A percentile compares a stretch with the other conserved stretches of the same genome.
Conservation (phyloP, 805 yeast genomes). For the Saccharomycopsis malanga region DNA sequence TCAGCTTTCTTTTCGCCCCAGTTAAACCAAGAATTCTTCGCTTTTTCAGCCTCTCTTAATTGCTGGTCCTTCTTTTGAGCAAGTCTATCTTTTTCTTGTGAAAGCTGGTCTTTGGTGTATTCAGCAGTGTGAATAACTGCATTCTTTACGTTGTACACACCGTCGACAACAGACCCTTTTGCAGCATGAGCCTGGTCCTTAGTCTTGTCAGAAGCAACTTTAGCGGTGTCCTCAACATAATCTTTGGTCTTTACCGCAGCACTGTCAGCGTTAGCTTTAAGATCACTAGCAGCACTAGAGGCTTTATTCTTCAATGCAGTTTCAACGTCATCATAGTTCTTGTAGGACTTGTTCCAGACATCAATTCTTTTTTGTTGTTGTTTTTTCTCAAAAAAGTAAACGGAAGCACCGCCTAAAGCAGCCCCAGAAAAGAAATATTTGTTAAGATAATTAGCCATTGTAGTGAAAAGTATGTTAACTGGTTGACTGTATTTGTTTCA, state of each 20-base stretch:
- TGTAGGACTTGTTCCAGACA: constrained; percentile 6
- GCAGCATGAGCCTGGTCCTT: constrained; percentile 20
- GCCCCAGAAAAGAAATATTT: constrained; percentile 19
- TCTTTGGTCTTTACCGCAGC: constrained; percentile 83
- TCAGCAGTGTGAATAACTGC: constrained; percentile 22
- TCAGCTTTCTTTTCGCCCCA: constrained; percentile 23
- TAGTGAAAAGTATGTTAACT: not conserved
- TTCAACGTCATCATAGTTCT: constrained; percentile 6
- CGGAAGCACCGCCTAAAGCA: constrained; percentile 17
- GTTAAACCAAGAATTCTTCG: constrained; percentile 31
- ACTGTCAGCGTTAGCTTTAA: constrained; percentile 77
- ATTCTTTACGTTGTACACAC: constrained; percentile 22
- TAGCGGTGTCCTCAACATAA: constrained; percentile 33
- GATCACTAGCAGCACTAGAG: not conserved
- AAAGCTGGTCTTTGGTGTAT: constrained; percentile 18
- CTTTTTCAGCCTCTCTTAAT: constrained; percentile 21
- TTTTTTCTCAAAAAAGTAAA: constrained; percentile 12
- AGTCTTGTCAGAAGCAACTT: not conserved
- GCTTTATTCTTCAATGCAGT: constrained; percentile 9
- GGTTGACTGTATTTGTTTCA: not conserved
- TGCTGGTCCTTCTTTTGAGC: constrained; percentile 22
- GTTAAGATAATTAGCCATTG: constrained; percentile 16
- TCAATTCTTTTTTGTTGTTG: constrained; percentile 6
- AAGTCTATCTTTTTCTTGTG: constrained; percentile 6
- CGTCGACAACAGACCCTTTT: constrained; percentile 23